phyloP scores from a whole-genome alignment of 2,329 filamentous ascomycete species.

The Aspergillus novofumigatus region DNA sequence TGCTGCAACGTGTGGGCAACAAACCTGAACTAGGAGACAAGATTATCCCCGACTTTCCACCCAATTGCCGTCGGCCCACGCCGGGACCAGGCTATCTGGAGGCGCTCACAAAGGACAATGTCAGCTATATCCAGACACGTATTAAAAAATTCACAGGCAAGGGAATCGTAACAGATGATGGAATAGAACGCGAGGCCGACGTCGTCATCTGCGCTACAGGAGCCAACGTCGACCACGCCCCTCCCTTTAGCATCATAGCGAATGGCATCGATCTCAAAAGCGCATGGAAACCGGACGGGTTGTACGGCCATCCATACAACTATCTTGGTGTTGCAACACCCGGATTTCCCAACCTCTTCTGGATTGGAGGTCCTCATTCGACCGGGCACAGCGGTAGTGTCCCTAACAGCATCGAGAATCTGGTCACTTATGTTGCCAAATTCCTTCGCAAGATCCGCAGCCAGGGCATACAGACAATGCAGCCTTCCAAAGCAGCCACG shows the following conservation, averaged over 20 bases:
- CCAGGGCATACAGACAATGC: conserved; percentile 62
- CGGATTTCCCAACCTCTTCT: conserved; percentile 64
- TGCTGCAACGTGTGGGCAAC: conserved; percentile 50
- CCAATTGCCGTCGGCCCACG: conserved; percentile 61
- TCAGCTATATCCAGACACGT: conserved; percentile 55
- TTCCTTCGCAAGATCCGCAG: conserved; percentile 62
- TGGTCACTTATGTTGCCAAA: conserved; percentile 62
- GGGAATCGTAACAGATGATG: conserved; percentile 59
- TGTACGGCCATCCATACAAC: conserved; percentile 61
- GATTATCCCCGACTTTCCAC: conserved; percentile 60
- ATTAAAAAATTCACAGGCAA: conserved; percentile 58
- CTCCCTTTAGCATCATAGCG: conserved; percentile 58
- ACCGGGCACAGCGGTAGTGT: conserved; percentile 62
- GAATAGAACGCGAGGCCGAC: conserved; percentile 55
- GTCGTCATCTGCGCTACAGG: conserved; percentile 67
- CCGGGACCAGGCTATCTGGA: conserved; percentile 66
- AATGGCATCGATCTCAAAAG: conserved; percentile 51
- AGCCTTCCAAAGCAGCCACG: conserved; percentile 54
- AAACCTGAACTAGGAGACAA: conserved; percentile 55
- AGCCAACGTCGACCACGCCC: conserved; percentile 56
- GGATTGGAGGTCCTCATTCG: conserved; percentile 59
- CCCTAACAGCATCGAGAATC: conserved; percentile 63
- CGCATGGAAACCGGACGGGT: conserved; percentile 55
- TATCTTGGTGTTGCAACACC: conserved; percentile 63
- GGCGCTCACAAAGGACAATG: conserved; percentile 58